Evolutionary conservation across 2,329 filamentous ascomycete genomes (phyloP).

Genomic region (Davidsoniella virescens): DNA sequence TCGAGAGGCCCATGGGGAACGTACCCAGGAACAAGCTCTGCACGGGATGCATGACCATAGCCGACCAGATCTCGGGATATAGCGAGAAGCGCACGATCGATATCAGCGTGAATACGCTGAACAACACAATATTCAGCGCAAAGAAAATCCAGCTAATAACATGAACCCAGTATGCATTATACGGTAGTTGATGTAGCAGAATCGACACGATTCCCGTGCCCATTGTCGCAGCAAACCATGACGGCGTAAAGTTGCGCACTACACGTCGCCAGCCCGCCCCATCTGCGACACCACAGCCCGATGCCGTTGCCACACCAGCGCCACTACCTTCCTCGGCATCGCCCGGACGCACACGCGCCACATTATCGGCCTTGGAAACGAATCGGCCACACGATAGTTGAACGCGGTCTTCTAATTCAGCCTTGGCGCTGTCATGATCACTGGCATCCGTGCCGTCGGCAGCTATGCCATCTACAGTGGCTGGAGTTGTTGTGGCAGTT

Average conservation of each 20-base stretch:
- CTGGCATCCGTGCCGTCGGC: not conserved
- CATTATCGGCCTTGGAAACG: not conserved
- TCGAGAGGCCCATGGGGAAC: conserved; percentile 52
- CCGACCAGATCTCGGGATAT: conserved; percentile 48
- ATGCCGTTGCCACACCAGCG: not conserved
- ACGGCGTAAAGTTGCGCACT: conserved; percentile 35
- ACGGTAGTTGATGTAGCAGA: conserved; percentile 45
- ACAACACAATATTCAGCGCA: conserved; percentile 40
- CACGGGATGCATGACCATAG: conserved; percentile 49
- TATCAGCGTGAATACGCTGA: conserved; percentile 35
- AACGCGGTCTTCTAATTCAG: not conserved
- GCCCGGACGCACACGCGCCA: not conserved
- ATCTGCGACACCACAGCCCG: conserved; percentile 14
- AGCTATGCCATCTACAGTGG: not conserved
- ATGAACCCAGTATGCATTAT: conserved; percentile 39
- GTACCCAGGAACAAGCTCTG: conserved; percentile 55
- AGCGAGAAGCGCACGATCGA: conserved; percentile 44
- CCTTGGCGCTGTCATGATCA: too few relatives aligned
- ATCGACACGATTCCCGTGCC: conserved; percentile 52
- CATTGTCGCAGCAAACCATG: conserved; percentile 48
- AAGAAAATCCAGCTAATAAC: conserved; percentile 46
- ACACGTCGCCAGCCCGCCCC: conserved; percentile 28
- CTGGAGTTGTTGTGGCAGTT: too few relatives aligned
- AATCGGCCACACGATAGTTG: conserved; percentile 6
- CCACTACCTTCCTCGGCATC: not conserved